These are phyloP conservation scores for Colletotrichum aenigma DNA, from an alignment of 2,329 filamentous ascomycete species.

Conservation along the genomic window DNA sequence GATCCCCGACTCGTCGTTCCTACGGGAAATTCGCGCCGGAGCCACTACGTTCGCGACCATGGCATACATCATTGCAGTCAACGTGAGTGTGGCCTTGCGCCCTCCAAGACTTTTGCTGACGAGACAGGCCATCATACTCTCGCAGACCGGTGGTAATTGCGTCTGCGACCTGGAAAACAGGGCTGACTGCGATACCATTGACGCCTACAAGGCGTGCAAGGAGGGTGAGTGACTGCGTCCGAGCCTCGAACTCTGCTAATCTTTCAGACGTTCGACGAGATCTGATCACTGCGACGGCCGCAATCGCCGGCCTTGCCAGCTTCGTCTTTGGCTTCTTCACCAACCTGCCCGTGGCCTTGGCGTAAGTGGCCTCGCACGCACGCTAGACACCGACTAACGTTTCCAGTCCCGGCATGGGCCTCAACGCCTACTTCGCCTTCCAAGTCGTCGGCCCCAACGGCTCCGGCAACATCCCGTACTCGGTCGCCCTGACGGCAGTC, in stretches of 20 bases:
- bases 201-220: slow-evolving; percentile 49
- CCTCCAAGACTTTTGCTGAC: background rate
- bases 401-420: slow-evolving; percentile 66
- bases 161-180: slow-evolving; percentile 57
- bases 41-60: slow-evolving; percentile 82
- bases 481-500: slow-evolving; percentile 65
- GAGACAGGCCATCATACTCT: slow-evolving; percentile 70
- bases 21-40: slow-evolving; percentile 79
- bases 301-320: slow-evolving; percentile 75
- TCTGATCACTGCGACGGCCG: slow-evolving; percentile 83
- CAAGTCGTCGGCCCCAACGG: slow-evolving; percentile 69
- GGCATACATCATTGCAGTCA: slow-evolving; percentile 84
- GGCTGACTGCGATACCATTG: slow-evolving; percentile 52
- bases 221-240: slow-evolving; percentile 39
- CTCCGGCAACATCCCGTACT: slow-evolving; percentile 60
- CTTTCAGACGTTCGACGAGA: slow-evolving; percentile 69
- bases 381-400: slow-evolving; percentile 8
- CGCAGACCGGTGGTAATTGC: slow-evolving; percentile 79
- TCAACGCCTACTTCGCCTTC: slow-evolving; percentile 72
- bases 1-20: slow-evolving; percentile 72
- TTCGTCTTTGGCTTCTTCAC: slow-evolving; percentile 81
- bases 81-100: slow-evolving; percentile 44
- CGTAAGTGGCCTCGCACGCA: slow-evolving; percentile 52
- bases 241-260: background rate
- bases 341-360: slow-evolving; percentile 78